Evolutionary conservation across 148 eudicot species (phyloP), one percentile per base, ranked within the genome.

Genomic region (Diospyros lotus): DNA sequence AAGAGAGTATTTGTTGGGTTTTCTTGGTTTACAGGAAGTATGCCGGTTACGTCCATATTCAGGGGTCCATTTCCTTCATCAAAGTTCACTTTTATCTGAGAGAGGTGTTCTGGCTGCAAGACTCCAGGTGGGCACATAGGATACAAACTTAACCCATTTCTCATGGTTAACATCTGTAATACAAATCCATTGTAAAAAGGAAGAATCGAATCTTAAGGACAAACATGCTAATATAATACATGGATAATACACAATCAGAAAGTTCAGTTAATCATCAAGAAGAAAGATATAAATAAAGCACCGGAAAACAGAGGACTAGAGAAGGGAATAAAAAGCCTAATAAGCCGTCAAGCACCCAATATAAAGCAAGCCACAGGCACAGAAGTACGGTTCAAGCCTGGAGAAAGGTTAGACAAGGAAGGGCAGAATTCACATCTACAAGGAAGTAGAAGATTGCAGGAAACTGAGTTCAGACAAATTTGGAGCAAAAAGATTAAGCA

Each of bases 151-250:
- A 88, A 74, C 52, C 98, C 95, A 58, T 94, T 94, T 76, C 93
- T 86, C 93, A 88, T 81, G 44, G 98, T 90, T 65, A 94, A 58
- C 97, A 91, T 88, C 98, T 94, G 83, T 58, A 65, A 76, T 65
- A 71, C 50, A 28, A 44, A 59, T n/a, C 54, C 4, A 48, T 11
- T 69, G 15, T 10, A 40, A 17, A 6, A n/a, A 39, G 6, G 2
- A 44, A 14, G n/a, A 76, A 40, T 3, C 18, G 0, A 45, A 50
- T 4, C 15, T 39, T 5, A 10, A 18, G 2, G 54, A n/a, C 38
- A 18, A 50, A 28, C 46, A 50, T 15, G 14, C 4, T 11, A 3
- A n/a, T 17, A 0, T 0, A 64, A 40, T 5, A 14, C 38, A 55
- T 39, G 17, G 9, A 50, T 9, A 65, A 18, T 64, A 9, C 8